Evolutionary conservation across 2,329 filamentous ascomycete species (phyloP).

Genomic region (Sarocladium kiliense): DNA sequence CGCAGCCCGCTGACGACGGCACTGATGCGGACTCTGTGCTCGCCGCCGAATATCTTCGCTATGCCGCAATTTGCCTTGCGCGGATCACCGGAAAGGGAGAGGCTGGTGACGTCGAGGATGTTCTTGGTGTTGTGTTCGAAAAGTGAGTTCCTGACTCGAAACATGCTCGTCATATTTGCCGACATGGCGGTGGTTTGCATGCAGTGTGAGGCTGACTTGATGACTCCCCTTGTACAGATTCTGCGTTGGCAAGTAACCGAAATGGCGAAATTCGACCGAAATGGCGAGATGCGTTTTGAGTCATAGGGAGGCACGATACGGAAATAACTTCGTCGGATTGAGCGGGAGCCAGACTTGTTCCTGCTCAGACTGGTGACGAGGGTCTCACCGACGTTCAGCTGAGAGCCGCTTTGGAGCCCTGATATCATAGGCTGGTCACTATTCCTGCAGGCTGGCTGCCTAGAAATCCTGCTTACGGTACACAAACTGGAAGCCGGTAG

Average conservation of each 20-base stretch:
- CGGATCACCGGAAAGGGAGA: conserved; percentile 84
- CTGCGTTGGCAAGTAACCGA: conserved; percentile 47
- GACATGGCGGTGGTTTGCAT: not conserved
- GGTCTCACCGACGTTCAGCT: not conserved
- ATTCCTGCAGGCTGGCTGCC: conserved; percentile 5
- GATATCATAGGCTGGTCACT: conserved; percentile 1
- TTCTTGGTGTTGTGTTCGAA: conserved; percentile 94
- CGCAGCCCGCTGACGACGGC: conserved; percentile 28
- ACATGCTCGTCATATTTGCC: not conserved
- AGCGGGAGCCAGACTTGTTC: not conserved
- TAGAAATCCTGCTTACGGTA: conserved; percentile 5
- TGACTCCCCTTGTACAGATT: conserved; percentile 33
- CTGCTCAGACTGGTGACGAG: not conserved
- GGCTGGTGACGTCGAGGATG: conserved; percentile 86
- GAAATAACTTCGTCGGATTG: not conserved
- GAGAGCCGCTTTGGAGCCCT: not conserved
- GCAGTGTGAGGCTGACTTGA: not conserved
- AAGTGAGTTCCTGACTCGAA: conserved; percentile 57
- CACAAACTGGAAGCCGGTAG: not conserved
- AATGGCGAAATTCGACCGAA: not conserved
- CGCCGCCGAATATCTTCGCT: conserved; percentile 82
- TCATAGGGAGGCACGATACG: not conserved
- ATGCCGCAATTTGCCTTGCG: conserved; percentile 73
- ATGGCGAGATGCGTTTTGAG: not conserved
- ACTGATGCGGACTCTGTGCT: conserved; percentile 75